Conservation (phyloP, 129 eudicot genomes). For the Artemisia argyi region DNA sequence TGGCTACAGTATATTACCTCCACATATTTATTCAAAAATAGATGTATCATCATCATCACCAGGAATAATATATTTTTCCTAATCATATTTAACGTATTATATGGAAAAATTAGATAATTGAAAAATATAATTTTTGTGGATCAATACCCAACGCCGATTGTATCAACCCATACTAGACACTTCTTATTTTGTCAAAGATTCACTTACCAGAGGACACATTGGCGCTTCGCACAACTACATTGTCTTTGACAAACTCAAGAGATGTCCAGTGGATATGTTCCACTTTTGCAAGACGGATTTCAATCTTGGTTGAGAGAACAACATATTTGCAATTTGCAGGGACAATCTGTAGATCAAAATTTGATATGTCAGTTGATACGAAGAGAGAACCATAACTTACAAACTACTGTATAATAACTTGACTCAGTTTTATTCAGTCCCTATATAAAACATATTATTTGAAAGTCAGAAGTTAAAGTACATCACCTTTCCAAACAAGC, state of each 20-base stretch:
- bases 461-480: background rate
- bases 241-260: conserved; percentile 58
- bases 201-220: conserved; percentile 46
- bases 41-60: no score
- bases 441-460: background rate
- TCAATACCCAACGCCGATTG: no score
- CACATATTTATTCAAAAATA: no score
- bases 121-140: no score
- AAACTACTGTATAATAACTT: no score
- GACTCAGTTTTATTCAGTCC: no score
- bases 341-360: conserved; percentile 48
- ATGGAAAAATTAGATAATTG: no score
- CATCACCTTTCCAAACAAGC: conserved; percentile 81
- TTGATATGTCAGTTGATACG: background rate
- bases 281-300: conserved; percentile 82
- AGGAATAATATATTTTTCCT: background rate
- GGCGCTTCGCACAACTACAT: conserved; percentile 37
- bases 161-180: no score
- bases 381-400: no score
- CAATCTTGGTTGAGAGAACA: conserved; percentile 80
- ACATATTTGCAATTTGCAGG: conserved; percentile 70
- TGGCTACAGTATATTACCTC: no score
- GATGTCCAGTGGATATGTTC: conserved; percentile 70
- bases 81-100: background rate
- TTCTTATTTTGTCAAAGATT: background rate